phyloP scores from a whole-genome alignment of 106 monocot genomes.

The Dioscorea alata region DNA sequence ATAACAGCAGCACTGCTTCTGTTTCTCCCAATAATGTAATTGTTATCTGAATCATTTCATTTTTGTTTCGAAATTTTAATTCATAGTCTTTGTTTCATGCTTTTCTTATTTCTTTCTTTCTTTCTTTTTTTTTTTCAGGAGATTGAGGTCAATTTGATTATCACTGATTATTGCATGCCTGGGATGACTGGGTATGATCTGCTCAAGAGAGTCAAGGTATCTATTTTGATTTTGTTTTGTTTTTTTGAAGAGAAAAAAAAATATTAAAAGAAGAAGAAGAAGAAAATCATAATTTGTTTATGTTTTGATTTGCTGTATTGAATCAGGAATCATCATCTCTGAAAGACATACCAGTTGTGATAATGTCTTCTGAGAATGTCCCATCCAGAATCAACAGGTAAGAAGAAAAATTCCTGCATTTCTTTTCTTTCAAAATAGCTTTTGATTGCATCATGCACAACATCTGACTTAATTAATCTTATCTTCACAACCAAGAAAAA shows the following conservation, averaged over 20 bases:
- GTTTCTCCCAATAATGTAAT: background rate
- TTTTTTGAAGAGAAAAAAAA: background rate
- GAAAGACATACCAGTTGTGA: constrained; percentile 84
- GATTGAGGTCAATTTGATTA: constrained; percentile 72
- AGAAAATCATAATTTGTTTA: background rate
- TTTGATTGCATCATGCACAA: too few species aligned
- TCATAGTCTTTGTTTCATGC: background rate
- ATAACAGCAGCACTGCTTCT: constrained; percentile 1
- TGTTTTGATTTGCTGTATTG: background rate
- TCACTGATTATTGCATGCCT: constrained; percentile 94
- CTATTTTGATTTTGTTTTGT: too few species aligned
- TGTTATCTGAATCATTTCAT: background rate
- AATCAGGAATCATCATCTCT: constrained; percentile 53
- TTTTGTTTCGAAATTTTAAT: background rate
- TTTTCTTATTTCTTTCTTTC: constrained; percentile 1
- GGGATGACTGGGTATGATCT: constrained; percentile 96
- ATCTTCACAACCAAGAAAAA: too few species aligned
- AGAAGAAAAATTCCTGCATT: constrained; percentile 1
- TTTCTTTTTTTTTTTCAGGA: constrained; percentile 31
- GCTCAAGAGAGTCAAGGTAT: constrained; percentile 83
- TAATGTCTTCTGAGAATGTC: constrained; percentile 91
- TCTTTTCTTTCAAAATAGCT: background rate
- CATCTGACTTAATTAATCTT: too few species aligned
- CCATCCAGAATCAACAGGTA: constrained; percentile 81
- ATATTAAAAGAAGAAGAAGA: too few species aligned